Evolutionary conservation across 129 eudicot species (phyloP).

Genomic region (Mikania micrantha): DNA sequence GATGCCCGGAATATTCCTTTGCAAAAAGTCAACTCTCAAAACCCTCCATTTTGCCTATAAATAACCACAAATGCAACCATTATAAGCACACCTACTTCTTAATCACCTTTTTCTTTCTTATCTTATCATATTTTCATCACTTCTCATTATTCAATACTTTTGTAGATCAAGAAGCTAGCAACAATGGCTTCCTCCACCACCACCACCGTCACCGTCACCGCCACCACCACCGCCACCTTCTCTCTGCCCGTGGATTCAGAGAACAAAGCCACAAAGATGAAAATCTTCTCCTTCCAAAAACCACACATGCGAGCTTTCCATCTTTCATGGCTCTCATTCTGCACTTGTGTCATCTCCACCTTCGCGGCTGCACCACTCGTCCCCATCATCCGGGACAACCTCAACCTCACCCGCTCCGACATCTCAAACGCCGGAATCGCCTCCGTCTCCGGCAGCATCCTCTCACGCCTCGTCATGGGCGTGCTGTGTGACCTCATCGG

Average conservation of each 20-base stretch:
- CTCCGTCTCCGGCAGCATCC: too few species aligned
- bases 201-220: not conserved
- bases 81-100: too few species aligned
- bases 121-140: conserved; percentile 6
- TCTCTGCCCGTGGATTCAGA: conserved; percentile 27
- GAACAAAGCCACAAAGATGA: too few species aligned
- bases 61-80: too few species aligned
- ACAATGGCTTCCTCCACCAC: conserved; percentile 15
- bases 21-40: conserved; percentile 22
- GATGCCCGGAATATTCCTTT: too few species aligned
- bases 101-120: conserved; percentile 2
- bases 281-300: too few species aligned
- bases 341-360: too few species aligned
- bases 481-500: conserved; percentile 42
- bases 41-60: conserved; percentile 3
- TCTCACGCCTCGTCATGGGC: conserved; percentile 43
- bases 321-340: too few species aligned
- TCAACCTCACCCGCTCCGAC: conserved; percentile 27
- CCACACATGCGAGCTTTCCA: too few species aligned
- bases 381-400: conserved; percentile 36
- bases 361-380: conserved; percentile 36
- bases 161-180: conserved; percentile 1
- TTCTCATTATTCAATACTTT: not conserved
- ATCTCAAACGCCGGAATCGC: conserved; percentile 38
- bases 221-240: not conserved